A percentile compares a stretch with the other conserved stretches of the same genome.
Evolutionary conservation across 805 yeast genomes (phyloP).

Genomic region (Saccharomyces cerevisiae): DNA sequence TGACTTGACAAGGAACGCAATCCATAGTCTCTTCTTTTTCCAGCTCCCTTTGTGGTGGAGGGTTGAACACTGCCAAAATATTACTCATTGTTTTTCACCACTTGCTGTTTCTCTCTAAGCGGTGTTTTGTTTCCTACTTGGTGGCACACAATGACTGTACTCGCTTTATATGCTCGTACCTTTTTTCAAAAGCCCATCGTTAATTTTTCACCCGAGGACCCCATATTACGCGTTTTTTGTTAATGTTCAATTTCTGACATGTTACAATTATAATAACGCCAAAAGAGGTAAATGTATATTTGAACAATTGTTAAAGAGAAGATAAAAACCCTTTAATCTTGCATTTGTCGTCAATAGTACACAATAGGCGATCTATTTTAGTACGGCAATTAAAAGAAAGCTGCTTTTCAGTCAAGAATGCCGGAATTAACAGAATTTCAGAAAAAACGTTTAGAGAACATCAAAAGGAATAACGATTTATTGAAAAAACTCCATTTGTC

Average conservation of each 20-base stretch:
- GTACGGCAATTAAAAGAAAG: neutral
- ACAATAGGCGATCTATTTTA: neutral
- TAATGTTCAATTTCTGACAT: neutral
- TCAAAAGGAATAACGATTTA: slow-evolving; percentile 72
- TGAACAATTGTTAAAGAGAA: neutral
- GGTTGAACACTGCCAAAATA: slow-evolving; percentile 45
- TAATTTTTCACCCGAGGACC: neutral
- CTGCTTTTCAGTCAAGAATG: slow-evolving; percentile 5
- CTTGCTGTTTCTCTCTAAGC: neutral
- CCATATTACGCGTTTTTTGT: neutral
- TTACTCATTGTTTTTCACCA: slow-evolving; percentile 26
- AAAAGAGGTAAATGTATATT: neutral
- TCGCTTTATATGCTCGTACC: neutral
- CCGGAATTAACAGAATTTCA: slow-evolving; percentile 54
- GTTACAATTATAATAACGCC: neutral
- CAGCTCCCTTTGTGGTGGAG: slow-evolving; percentile 38
- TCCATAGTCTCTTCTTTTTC: slow-evolving; percentile 39
- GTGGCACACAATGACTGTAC: neutral
- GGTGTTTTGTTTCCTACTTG: neutral
- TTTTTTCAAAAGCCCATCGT: neutral
- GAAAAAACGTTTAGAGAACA: slow-evolving; percentile 63
- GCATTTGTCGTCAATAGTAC: neutral
- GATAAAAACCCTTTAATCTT: neutral
- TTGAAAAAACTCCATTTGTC: slow-evolving; percentile 64
- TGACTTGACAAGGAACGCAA: slow-evolving; percentile 62